A percentile compares a stretch with the other conserved stretches of the same genome.
These are phyloP conservation scores for Epichloe bromicola DNA, from an alignment of 2,329 filamentous ascomycete species.

Conservation along the genomic window DNA sequence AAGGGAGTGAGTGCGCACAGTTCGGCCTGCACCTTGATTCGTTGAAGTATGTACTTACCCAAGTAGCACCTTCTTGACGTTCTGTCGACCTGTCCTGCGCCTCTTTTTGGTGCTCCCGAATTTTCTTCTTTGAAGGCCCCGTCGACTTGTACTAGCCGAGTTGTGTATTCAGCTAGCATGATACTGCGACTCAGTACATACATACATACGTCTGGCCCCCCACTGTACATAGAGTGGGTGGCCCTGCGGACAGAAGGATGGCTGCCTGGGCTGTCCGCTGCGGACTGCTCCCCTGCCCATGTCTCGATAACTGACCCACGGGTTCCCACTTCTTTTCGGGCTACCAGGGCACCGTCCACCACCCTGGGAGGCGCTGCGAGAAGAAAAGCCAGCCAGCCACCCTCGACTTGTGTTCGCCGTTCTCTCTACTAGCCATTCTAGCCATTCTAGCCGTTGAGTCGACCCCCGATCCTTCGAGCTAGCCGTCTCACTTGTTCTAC, in stretches of 20 bases:
- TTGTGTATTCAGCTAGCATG: background rate
- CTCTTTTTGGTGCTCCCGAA: too few species aligned
- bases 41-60: too few species aligned
- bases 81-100: too few species aligned
- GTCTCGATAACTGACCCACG: conserved; percentile 5
- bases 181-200: background rate
- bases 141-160: background rate
- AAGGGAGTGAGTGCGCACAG: too few species aligned
- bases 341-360: background rate
- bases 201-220: too few species aligned
- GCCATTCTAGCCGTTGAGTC: background rate
- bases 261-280: too few species aligned
- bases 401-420: background rate
- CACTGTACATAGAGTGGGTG: too few species aligned
- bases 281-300: background rate
- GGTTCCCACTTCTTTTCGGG: conserved; percentile 1
- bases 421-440: background rate
- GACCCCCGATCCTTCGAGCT: conserved; percentile 1
- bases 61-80: too few species aligned
- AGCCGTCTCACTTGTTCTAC: conserved; percentile 1
- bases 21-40: too few species aligned
- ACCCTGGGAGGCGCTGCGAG: conserved; percentile 1
- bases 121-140: too few species aligned
- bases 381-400: background rate
- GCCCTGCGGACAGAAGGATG: too few species aligned